Conservation (phyloP, 106 monocot genomes). For the Apostasia shenzhenica region DNA sequence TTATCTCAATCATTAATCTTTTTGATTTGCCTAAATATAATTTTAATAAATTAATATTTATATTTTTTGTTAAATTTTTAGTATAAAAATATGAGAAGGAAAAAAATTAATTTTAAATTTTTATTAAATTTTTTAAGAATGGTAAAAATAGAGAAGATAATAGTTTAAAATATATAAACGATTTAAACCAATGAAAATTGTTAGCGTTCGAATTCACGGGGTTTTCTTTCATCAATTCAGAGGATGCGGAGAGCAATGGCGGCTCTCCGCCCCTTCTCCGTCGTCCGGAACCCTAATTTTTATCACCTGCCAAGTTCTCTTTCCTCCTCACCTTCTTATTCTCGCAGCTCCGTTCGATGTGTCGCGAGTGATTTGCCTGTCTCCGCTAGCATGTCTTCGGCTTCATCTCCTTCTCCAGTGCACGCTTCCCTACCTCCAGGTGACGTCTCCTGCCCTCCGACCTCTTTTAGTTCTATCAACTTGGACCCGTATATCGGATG, state of each 20-base stretch:
- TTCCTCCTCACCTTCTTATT: neutral
- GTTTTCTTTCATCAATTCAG: neutral
- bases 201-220: too few species aligned
- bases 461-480: conserved; percentile 8
- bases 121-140: too few species aligned
- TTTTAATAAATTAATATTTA: too few species aligned
- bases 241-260: conserved; percentile 25
- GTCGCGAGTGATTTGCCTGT: neutral
- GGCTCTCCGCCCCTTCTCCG: conserved; percentile 7
- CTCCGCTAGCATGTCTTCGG: neutral
- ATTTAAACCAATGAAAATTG: too few species aligned
- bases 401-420: neutral
- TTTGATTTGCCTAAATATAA: too few species aligned
- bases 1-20: too few species aligned
- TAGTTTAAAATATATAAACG: too few species aligned
- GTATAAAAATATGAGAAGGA: too few species aligned
- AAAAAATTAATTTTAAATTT: too few species aligned
- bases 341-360: neutral
- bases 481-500: conserved; percentile 60
- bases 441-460: neutral
- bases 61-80: too few species aligned
- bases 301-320: neutral
- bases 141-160: too few species aligned
- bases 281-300: conserved; percentile 8
- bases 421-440: neutral